phyloP scores from a whole-genome alignment of 2,329 filamentous ascomycete genomes.

The Paracoccidioides lutzii region DNA sequence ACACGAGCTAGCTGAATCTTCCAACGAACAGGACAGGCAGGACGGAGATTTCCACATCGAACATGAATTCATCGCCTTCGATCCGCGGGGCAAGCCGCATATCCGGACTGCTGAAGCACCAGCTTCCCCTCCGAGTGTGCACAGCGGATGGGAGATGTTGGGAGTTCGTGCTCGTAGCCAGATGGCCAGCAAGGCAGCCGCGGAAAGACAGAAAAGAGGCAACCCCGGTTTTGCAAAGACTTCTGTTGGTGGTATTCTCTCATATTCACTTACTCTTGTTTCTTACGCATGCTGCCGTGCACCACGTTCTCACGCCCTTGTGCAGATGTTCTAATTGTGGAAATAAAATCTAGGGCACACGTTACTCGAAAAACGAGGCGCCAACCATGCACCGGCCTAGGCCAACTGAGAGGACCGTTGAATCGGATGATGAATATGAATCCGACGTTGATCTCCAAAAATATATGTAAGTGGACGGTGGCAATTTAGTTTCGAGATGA shows the following conservation, averaged over 20 bases:
- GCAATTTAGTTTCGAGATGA: background rate
- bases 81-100: slow-evolving; percentile 13
- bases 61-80: slow-evolving; percentile 12
- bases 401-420: slow-evolving; percentile 7
- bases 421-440: slow-evolving; percentile 14
- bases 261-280: background rate
- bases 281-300: background rate
- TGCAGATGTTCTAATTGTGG: slow-evolving; percentile 2
- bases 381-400: slow-evolving; percentile 13
- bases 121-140: slow-evolving; percentile 7
- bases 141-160: slow-evolving; percentile 12
- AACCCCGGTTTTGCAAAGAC: background rate
- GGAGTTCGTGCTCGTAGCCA: slow-evolving; percentile 3
- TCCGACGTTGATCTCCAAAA: slow-evolving; percentile 13
- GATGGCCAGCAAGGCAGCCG: background rate
- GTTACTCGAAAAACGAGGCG: slow-evolving; percentile 12
- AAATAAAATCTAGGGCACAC: slow-evolving; percentile 9
- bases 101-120: slow-evolving; percentile 4
- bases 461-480: slow-evolving; percentile 10
- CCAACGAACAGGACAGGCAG: too few relatives aligned
- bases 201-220: background rate
- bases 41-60: too few relatives aligned
- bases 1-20: too few relatives aligned
- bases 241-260: slow-evolving; percentile 8
- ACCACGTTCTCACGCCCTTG: background rate